Base-by-base conservation (phyloP, 2,329 filamentous ascomycete genomes). In the Septoria petroselini region DNA sequence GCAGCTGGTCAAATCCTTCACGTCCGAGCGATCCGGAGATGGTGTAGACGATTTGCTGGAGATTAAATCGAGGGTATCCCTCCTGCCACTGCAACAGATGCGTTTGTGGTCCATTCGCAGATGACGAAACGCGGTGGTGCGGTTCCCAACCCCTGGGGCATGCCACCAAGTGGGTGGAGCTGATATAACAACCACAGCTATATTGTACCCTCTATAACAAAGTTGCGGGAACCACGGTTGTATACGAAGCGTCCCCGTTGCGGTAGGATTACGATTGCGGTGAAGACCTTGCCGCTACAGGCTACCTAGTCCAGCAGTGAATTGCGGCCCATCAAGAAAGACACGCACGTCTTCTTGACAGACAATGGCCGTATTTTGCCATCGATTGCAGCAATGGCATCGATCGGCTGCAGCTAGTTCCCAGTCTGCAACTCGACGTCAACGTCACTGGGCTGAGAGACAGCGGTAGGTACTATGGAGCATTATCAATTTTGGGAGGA, bases 11-110 rank as follows among this genome's bases (percentile, higher is more conserved):
- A 27, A 27, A 27, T 27, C 5, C 23, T 27, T 27, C n/a, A 27
- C 5, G 9, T 5, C 5, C 27, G n/a, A 29, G 38, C 39, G 6
- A 14, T 17, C 12, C 23, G 23, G 23, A 30, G 23, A 15, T 15
- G 15, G 19, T 43, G 41, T 15, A 33, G 15, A 21, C 18, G n/a
- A n/a, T 41, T n/a, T 14, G 27, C 41, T 19, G 15, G 12, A 27
- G 31, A 19, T 34, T 18, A 17, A 30, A 29, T 21, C 29, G 41
- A 43, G 41, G 41, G 41, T 43, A 43, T 43, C 41, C 41, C 39
- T 30, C 39, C 23, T 29, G n/a, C 11, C 18, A 31, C 23, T 27
- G 23, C 23, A 27, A 27, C 23, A 9, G 9, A 27, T 27, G 23
- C 23, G 23, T 27, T 9, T 27, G 23, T 27, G 5, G 9, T 9